Evolutionary conservation across 768 basidiomycete genomes (phyloP).

Genomic region (Leccinum barrowsii): DNA sequence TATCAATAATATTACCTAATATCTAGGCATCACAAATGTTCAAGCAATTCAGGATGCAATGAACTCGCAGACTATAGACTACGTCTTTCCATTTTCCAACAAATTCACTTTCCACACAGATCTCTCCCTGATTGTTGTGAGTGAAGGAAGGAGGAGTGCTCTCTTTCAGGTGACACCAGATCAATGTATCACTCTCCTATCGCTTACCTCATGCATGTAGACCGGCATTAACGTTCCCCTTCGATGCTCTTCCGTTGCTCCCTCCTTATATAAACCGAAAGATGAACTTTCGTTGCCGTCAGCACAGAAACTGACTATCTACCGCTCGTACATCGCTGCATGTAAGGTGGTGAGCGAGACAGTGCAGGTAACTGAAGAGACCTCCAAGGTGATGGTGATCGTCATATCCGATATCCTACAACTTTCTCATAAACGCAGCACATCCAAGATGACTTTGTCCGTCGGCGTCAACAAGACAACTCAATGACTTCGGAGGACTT

Average conservation of each 20-base stretch:
- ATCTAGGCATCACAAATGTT: constrained; percentile 59
- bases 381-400: constrained; percentile 50
- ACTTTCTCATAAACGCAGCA: constrained; percentile 39
- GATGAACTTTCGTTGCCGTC: constrained; percentile 45
- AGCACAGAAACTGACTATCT: constrained; percentile 46
- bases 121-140: constrained; percentile 58
- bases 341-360: constrained; percentile 48
- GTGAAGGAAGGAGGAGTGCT: constrained; percentile 63
- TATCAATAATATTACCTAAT: not conserved
- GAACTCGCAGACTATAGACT: constrained; percentile 61
- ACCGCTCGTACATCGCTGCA: constrained; percentile 57
- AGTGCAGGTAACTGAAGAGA: constrained; percentile 48
- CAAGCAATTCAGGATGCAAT: constrained; percentile 62
- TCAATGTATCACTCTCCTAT: not conserved
- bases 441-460: constrained; percentile 74
- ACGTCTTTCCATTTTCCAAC: constrained; percentile 70
- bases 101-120: constrained; percentile 71
- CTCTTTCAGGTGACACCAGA: constrained; percentile 58
- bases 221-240: constrained; percentile 58
- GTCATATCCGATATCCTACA: not conserved
- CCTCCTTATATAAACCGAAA: constrained; percentile 46
- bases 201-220: constrained; percentile 31
- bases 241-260: constrained; percentile 26
- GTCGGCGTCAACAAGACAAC: constrained; percentile 36
- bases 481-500: constrained; percentile 56